Base-by-base conservation (phyloP, 805 yeast species). In the Saitoella complicata region DNA sequence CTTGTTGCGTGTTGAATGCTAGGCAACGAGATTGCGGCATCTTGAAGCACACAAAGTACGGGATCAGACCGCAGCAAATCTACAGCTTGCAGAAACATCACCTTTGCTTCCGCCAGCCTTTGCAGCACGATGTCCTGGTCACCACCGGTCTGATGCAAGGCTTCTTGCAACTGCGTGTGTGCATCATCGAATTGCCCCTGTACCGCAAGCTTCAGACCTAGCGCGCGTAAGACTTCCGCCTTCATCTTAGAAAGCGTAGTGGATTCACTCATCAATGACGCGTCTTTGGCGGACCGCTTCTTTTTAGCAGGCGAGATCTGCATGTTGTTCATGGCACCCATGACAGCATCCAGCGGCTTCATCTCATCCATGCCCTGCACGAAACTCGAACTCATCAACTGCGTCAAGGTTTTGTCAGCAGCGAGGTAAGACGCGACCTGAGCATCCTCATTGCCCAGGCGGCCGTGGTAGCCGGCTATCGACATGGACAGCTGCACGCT, bases 1-100 rank as follows among this genome's bases (percentile, higher is more conserved):
- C 31, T 7, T 5, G n/a, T 8, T 29, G 12, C n/a, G 10, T 42
- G 21, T 6, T 13, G 7, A 7, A 37, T 30, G 9, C 39, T 33
- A 1, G 76, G 75, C 7, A 69, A 55, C 0, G 72, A 65, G 44
- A 71, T 55, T 0, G 71, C 73, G 0, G 77, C 70, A 35, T 73
- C 78, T 41, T 64, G 69, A 38, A 73, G 50, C 5, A 68, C 65
- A 4, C 71, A 67, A 40, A 69, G 65, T 32, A 70, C 65, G 0
- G 80, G 77, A 53, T 74, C 76, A 11, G 50, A 49, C 30, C 40
- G 41, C 21, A 59, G 49, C n/a, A 48, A 8, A 10, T 43, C 11
- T 30, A 36, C 39, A 3, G 60, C 60, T 11, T 38, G 35, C 6
- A 46, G 36, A 43, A 48, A 54, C 5, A 45, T 40, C 30, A 40